Evolutionary conservation across 208 protist genomes (phyloP).

Genomic region (Leishmania turanica): DNA sequence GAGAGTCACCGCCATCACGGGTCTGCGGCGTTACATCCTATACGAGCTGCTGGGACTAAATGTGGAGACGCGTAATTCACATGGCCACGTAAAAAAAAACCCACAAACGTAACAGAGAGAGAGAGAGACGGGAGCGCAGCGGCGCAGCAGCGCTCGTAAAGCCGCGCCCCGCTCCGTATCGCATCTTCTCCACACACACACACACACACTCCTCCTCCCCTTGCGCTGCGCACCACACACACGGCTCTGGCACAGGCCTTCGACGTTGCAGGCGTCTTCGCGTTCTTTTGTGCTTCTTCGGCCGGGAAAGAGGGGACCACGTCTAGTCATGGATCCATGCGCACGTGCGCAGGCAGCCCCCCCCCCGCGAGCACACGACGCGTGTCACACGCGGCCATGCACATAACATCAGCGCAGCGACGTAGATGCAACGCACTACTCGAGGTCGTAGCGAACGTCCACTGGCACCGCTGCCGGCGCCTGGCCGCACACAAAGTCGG

Average conservation of each 20-base stretch:
- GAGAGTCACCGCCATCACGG: background rate
- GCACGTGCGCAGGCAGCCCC: no score
- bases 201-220: no score
- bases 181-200: no score
- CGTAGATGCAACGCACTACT: background rate
- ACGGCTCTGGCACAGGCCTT: background rate
- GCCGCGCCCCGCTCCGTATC: background rate
- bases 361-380: no score
- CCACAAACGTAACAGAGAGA: background rate
- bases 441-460: conserved; percentile 53
- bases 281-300: background rate
- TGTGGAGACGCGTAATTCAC: background rate
- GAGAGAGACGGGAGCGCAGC: background rate
- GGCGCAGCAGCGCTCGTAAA: background rate
- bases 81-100: background rate
- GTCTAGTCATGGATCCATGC: background rate
- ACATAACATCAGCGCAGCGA: conserved; percentile 17
- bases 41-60: background rate
- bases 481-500: conserved; percentile 72
- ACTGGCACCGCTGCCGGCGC: conserved; percentile 20
- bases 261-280: background rate
- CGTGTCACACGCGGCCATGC: background rate
- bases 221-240: background rate
- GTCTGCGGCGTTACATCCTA: background rate
- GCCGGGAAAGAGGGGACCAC: no score